Percentiles rank a stretch among this genome's conserved stretches.
phyloP scores from a whole-genome alignment of 441 rosid species.

The Aquilaria agallochum region DNA sequence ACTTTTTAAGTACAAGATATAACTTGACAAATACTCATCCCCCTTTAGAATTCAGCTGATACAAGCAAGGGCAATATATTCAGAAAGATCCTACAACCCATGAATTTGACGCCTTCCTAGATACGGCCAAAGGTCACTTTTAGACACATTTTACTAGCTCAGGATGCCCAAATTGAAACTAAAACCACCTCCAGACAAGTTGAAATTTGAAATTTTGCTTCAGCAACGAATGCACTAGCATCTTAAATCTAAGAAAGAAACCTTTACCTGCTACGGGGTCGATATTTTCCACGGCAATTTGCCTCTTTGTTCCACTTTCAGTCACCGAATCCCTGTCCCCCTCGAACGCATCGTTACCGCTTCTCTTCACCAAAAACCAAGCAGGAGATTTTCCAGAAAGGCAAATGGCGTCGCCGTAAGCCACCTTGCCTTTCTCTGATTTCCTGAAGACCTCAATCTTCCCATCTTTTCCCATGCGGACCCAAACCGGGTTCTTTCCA shows the following conservation, averaged over 20 bases:
- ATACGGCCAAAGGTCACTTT: too few relatives aligned
- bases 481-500: constrained; percentile 75
- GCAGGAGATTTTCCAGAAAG: constrained; percentile 44
- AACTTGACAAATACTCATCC: too few relatives aligned
- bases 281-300: constrained; percentile 27
- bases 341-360: constrained; percentile 21
- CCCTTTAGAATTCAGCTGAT: too few relatives aligned
- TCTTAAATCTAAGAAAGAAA: constrained; percentile 3
- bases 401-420: constrained; percentile 53
- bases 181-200: not conserved
- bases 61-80: too few relatives aligned
- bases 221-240: not conserved
- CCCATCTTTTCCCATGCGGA: constrained; percentile 22
- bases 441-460: constrained; percentile 38
- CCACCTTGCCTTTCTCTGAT: constrained; percentile 43
- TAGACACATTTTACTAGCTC: too few relatives aligned
- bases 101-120: too few relatives aligned
- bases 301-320: constrained; percentile 24
- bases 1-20: too few relatives aligned
- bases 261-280: constrained; percentile 63
- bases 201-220: not conserved
- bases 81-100: too few relatives aligned
- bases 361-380: constrained; percentile 50
- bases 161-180: not conserved
- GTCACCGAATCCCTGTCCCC: constrained; percentile 17